A percentile compares a stretch with the other conserved stretches of the same genome.
Conservation (phyloP, 495 filamentous ascomycete genomes). For the Lentithecium fluviatile region DNA sequence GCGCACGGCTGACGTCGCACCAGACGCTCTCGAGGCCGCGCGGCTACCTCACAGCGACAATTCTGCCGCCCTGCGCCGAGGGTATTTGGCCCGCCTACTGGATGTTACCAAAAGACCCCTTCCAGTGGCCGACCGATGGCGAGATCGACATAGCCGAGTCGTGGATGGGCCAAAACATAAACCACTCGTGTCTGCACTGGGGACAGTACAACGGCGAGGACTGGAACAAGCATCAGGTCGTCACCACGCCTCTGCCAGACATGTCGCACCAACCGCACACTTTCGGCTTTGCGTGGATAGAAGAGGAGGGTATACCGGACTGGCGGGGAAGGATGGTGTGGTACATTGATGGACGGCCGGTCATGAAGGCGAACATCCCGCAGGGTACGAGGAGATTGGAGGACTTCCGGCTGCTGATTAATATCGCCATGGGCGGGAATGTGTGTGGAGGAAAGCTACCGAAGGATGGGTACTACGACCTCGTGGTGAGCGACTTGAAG, state of each 20-base stretch:
- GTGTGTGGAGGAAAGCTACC: conserved; percentile 46
- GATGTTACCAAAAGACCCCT: conserved; percentile 48
- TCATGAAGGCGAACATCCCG: conserved; percentile 47
- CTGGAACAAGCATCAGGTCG: conserved; percentile 46
- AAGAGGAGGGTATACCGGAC: conserved; percentile 37
- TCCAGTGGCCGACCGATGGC: conserved; percentile 39
- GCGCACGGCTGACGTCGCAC: conserved; percentile 44
- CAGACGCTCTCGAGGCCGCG: conserved; percentile 43
- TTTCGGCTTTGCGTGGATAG: conserved; percentile 47
- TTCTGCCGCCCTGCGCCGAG: conserved; percentile 44
- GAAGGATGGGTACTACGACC: conserved; percentile 45
- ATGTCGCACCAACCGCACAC: conserved; percentile 34
- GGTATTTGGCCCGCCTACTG: conserved; percentile 52
- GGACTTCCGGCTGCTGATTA: conserved; percentile 47
- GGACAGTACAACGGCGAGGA: conserved; percentile 47
- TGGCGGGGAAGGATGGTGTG: conserved; percentile 41
- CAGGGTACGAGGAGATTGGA: conserved; percentile 44
- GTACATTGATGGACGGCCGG: conserved; percentile 48
- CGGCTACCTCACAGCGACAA: conserved; percentile 42
- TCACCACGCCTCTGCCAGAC: conserved; percentile 40
- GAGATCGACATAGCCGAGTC: conserved; percentile 40
- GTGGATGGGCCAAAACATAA: conserved; percentile 42
- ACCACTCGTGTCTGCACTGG: conserved; percentile 51
- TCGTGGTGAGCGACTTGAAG: conserved; percentile 45
- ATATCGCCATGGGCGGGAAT: conserved; percentile 51